A percentile compares a stretch with the other conserved stretches of the same genome.
phyloP scores from a whole-genome alignment of 108 stramenopile genomes.

The Nitzschia sp. region DNA sequence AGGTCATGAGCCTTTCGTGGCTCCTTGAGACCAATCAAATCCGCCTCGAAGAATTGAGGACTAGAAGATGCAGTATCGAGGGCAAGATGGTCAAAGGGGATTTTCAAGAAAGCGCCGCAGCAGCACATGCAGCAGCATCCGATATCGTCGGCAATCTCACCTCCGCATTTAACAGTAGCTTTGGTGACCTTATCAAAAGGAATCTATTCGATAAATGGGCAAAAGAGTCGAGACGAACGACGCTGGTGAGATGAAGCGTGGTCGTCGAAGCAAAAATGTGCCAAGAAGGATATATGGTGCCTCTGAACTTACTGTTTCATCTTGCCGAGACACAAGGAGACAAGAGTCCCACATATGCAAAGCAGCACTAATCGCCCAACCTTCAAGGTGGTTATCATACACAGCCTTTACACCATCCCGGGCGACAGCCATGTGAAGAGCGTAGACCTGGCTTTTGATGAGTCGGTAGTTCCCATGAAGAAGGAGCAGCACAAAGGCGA shows the following conservation, averaged over 20 bases:
- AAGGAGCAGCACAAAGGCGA: neutral
- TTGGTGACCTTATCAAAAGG: constrained; percentile 8
- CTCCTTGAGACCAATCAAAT: neutral
- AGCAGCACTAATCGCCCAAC: constrained; percentile 1
- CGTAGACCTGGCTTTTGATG: neutral
- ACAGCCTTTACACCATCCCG: neutral
- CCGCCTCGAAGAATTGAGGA: neutral
- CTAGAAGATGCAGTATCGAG: constrained; percentile 1
- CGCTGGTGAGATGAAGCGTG: too few relatives aligned
- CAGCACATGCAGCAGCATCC: neutral
- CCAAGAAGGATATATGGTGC: too few relatives aligned
- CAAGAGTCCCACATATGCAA: neutral
- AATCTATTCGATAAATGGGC: neutral
- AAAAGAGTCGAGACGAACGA: too few relatives aligned
- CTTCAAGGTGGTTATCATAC: neutral
- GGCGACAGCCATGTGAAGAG: neutral
- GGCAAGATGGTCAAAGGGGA: neutral
- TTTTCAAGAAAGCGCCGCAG: too few relatives aligned
- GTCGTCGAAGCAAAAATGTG: neutral
- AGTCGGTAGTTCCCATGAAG: neutral
- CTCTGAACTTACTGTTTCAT: constrained; percentile 8
- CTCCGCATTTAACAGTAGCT: neutral
- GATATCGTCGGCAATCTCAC: neutral
- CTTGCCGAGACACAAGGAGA: constrained; percentile 1
- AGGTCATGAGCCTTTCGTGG: neutral